These are phyloP conservation scores for Crataegus laevigata DNA, from an alignment of 306 rosid genomes.

Conservation along the genomic window DNA sequence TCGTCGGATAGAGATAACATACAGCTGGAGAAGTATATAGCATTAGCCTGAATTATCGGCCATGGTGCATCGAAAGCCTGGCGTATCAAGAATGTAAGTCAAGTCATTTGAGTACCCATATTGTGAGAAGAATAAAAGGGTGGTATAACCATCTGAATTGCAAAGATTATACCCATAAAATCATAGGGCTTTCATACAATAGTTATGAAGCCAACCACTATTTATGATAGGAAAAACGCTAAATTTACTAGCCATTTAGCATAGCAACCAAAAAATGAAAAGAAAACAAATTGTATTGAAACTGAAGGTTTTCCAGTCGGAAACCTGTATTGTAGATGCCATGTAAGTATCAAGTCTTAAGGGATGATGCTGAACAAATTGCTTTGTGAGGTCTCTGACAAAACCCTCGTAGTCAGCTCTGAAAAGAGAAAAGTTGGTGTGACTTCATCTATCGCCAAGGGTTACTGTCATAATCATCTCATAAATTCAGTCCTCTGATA, in stretches of 20 bases:
- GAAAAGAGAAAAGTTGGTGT: slow-evolving; percentile 19
- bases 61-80: slow-evolving; percentile 99
- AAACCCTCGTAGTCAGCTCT: slow-evolving; percentile 82
- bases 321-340: slow-evolving; percentile 78
- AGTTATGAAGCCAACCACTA: not conserved
- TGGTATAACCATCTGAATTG: not conserved
- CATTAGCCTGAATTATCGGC: slow-evolving; percentile 94
- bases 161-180: not conserved
- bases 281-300: not conserved
- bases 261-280: not conserved
- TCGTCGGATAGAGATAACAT: slow-evolving; percentile 66
- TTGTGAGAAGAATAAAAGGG: not conserved
- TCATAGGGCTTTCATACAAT: not conserved
- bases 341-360: slow-evolving; percentile 74
- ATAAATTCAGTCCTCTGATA: slow-evolving; percentile 4
- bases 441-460: not conserved
- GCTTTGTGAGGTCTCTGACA: slow-evolving; percentile 73
- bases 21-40: slow-evolving; percentile 80
- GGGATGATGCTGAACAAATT: slow-evolving; percentile 61
- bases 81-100: slow-evolving; percentile 17
- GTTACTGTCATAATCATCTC: not conserved
- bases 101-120: not conserved
- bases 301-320: not conserved
- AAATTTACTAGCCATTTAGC: not conserved
- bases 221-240: not conserved